Base-by-base conservation (phyloP, 2,329 filamentous ascomycete species). In the Nannizzia gypsea region DNA sequence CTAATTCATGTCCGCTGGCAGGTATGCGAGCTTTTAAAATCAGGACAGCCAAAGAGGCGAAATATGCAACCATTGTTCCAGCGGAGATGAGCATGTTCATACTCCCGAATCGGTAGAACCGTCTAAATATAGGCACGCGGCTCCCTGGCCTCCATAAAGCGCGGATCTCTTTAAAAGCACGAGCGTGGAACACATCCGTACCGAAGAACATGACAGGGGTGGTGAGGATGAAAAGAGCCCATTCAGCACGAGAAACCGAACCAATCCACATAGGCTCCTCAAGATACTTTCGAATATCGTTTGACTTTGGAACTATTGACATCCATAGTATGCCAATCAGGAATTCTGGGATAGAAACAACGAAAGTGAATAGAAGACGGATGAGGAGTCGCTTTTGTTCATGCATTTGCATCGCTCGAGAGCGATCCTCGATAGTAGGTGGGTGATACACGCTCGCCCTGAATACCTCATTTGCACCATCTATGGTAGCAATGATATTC, bases 41-140 rank as follows among this genome's bases (percentile, higher is more conserved):
- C 69, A 96, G 80, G 64, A 95, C 85, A 15, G 84, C 86, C 24
- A 95, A 76, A 0, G 90, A 95, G 0, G 89, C 86, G 63, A 95
- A 77, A 70, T 95, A 96, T 1, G 91, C 91, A 62, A 96, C 89
- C 1, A 84, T 87, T 0, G 91, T 95, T 4, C 90, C 91, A 1
- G 95, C 80, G 6, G 88, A 93, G 73, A 96, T 91, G 62, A 96
- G 81, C 76, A 95, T 87, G 69, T 95, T 95, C 91, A 96, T 96
- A 76, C 90, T 96, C 6, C 91, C 91, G 68, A 96, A 96, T n/a
- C 88, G 85, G 71, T 90, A 90, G 68, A 96, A 91, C 13, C 91
- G 80, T 65, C 86, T 82, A 15, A 88, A 66, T 3, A 95, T 70
- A 0, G 89, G 88, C 0, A 86, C 86, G 40, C 81, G 83, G 69